Conservation (phyloP, 1,284 basidiomycete genomes). For the Cerioporus squamosus region DNA sequence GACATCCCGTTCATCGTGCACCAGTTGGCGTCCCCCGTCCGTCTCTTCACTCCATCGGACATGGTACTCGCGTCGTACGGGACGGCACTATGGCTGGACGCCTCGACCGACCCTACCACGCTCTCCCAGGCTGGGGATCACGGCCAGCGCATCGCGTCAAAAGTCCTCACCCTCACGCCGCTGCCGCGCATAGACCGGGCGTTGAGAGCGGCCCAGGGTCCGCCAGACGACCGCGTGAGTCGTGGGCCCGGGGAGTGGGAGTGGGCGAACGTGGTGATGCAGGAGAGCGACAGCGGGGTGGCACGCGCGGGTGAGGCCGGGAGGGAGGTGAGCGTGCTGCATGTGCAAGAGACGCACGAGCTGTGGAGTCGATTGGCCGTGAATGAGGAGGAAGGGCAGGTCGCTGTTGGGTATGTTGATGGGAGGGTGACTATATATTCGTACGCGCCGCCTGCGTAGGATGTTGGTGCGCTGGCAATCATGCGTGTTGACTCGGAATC, state of each 20-base stretch:
- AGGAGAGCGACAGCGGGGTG: conserved; percentile 27
- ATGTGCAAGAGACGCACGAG: conserved; percentile 44
- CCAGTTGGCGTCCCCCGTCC: conserved; percentile 62
- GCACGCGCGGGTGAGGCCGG: conserved; percentile 20
- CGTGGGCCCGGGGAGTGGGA: conserved; percentile 1
- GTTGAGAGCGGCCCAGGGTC: neutral
- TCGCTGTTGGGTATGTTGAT: conserved; percentile 55
- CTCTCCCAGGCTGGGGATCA: conserved; percentile 44
- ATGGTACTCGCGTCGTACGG: conserved; percentile 61
- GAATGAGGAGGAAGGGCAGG: conserved; percentile 61
- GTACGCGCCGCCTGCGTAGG: conserved; percentile 14
- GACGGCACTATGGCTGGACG: conserved; percentile 68
- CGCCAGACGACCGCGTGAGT: conserved; percentile 15
- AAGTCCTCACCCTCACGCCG: conserved; percentile 34
- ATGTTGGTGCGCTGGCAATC: too few relatives aligned
- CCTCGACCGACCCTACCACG: conserved; percentile 49
- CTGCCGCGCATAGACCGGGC: conserved; percentile 15
- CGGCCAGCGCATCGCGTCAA: conserved; percentile 58
- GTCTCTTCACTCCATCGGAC: conserved; percentile 58
- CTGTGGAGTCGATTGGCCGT: conserved; percentile 58
- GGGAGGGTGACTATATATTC: conserved; percentile 53
- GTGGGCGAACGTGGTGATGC: conserved; percentile 13
- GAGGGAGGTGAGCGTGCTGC: conserved; percentile 45
- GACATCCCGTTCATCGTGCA: conserved; percentile 29
- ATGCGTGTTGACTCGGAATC: too few relatives aligned